phyloP scores from a whole-genome alignment of 176 grass and related monocot genomes.

The Phoenix roebelenii region DNA sequence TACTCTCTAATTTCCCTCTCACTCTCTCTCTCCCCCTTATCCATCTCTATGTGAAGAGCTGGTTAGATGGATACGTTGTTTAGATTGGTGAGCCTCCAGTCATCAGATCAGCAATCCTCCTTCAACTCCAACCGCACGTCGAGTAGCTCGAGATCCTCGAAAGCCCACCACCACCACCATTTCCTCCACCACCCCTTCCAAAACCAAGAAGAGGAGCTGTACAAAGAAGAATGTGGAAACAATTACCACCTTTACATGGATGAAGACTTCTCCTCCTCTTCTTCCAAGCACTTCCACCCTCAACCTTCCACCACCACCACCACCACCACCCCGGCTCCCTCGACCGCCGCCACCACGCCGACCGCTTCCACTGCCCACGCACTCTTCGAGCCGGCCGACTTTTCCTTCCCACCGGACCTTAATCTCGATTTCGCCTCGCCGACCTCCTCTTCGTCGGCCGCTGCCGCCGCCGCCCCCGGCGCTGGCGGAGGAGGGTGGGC shows the following conservation, averaged over 20 bases:
- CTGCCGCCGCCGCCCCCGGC: conserved; percentile 5
- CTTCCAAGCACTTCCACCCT: conserved; percentile 64
- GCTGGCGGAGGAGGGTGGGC: conserved; percentile 43
- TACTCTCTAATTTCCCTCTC: not conserved
- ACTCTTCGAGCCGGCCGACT: conserved; percentile 65
- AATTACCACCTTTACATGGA: conserved; percentile 86
- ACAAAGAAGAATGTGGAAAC: conserved; percentile 90
- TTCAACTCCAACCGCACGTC: conserved; percentile 89
- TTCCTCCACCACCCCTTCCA: conserved; percentile 22
- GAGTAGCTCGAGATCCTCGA: conserved; percentile 59
- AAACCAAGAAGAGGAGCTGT: conserved; percentile 46
- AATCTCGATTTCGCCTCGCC: conserved; percentile 93
- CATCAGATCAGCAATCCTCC: conserved; percentile 69
- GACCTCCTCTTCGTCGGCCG: conserved; percentile 40
- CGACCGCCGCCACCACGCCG: conserved; percentile 42
- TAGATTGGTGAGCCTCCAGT: conserved; percentile 90
- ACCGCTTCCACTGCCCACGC: conserved; percentile 51
- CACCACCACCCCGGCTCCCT: conserved; percentile 18
- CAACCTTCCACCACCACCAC: conserved; percentile 26
- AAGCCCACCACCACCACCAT: conserved; percentile 36
- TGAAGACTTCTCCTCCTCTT: conserved; percentile 99
- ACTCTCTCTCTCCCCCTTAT: not conserved
- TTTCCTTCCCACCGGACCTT: conserved; percentile 83
- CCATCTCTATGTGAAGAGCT: conserved; percentile 14
- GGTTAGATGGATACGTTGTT: conserved; percentile 91